Evolutionary conservation across 176 grass and related monocot species (phyloP), one percentile per base, ranked within the genome.

Genomic region (Paspalum notatum): DNA sequence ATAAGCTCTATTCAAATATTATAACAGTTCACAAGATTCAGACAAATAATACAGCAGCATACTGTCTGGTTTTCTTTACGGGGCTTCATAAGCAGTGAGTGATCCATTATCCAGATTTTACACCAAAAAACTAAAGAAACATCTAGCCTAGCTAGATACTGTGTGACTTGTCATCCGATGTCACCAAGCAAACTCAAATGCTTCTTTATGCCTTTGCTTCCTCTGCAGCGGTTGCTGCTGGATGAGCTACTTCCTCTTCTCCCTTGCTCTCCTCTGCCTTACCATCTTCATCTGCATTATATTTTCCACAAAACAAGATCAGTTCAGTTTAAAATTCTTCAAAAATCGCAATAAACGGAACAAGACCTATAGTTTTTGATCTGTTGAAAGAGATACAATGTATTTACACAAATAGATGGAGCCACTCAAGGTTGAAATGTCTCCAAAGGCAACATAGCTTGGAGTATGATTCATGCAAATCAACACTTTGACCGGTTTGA

Each of bases 141-240:
- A 32, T 79, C 43, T 84, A 74, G 62, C 44, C 68, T 79, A 80
- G 52, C 51, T 51, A 42, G 42, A 72, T 67, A 77, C 60, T 15
- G 17, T 54, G 45, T 7, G 27, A 1, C 32, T 17, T 62, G 64
- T 56, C 69, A 62, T 5, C n/a, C 21, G 26, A 67, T 79, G 39
- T 48, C 13, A 39, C 26, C 48, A 4, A 38, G 52, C 40, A 63
- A 39, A 39, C 20, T 22, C 12, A 16, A 11, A 13, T 1, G 6
- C 15, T 82, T 68, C 22, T 75, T 90, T 72, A 90, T 48, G 83
- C 66, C 60, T 90, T 82, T 12, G 24, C 59, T 66, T 72, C 87
- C 44, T 63, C 58, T 20, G 82, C 41, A 32, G 59, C 80, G 7
- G 66, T 12, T 12, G 13, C 41, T 58, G 57, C 50, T 59, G 58